A percentile compares a stretch with the other conserved stretches of the same genome.
These are phyloP conservation scores for Chimonanthus praecox DNA, from an alignment of 164 flowering plant genomes.

Conservation along the genomic window DNA sequence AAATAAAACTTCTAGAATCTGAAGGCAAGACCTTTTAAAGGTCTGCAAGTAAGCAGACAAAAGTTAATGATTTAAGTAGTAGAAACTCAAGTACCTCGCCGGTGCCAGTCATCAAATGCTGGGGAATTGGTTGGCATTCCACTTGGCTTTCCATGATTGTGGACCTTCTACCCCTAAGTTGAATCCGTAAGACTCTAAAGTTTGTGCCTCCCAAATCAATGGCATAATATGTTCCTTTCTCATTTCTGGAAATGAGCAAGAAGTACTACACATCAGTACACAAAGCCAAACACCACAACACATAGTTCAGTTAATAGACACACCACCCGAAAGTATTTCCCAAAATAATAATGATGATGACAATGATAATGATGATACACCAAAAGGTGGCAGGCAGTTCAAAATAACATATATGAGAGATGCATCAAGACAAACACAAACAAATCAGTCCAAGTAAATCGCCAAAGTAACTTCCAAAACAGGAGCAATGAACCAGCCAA, in stretches of 20 bases:
- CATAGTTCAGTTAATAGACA: too few relatives aligned
- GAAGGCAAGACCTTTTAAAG: neutral
- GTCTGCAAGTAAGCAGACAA: neutral
- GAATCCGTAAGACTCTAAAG: slow-evolving; percentile 81
- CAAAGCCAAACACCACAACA: neutral
- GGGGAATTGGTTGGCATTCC: slow-evolving; percentile 63
- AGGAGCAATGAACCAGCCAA: too few relatives aligned
- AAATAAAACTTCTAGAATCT: neutral
- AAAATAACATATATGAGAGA: too few relatives aligned
- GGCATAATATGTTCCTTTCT: slow-evolving; percentile 74
- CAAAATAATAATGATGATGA: too few relatives aligned
- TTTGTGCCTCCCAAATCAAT: slow-evolving; percentile 87
- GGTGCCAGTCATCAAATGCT: slow-evolving; percentile 63
- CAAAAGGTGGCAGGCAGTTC: too few relatives aligned
- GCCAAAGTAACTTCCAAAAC: too few relatives aligned
- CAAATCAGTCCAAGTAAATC: too few relatives aligned
- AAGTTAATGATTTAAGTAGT: neutral
- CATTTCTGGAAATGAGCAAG: slow-evolving; percentile 45
- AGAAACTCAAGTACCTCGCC: slow-evolving; percentile 48
- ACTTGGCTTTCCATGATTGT: slow-evolving; percentile 40
- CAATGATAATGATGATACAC: too few relatives aligned
- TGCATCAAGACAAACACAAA: too few relatives aligned
- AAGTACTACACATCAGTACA: neutral
- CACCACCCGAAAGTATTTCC: too few relatives aligned
- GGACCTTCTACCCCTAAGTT: slow-evolving; percentile 59